A percentile compares a stretch with the other conserved stretches of the same genome.
These are phyloP conservation scores for Blastomyces emzantsi DNA, from an alignment of 2,329 filamentous ascomycete genomes.

Conservation along the genomic window DNA sequence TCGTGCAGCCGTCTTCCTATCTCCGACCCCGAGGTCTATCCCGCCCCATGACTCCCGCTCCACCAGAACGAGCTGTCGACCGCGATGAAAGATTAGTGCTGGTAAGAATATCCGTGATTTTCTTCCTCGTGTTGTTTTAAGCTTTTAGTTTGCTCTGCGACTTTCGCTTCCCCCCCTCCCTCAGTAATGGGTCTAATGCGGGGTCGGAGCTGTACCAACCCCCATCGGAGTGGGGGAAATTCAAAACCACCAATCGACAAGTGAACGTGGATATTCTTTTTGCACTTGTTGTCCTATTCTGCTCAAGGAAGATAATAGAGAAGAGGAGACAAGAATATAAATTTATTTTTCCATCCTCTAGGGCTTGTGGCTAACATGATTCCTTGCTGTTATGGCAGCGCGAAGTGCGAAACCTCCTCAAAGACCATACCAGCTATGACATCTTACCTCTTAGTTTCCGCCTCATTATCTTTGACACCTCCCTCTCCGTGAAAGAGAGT, in stretches of 20 bases:
- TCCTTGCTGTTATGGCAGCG: slow-evolving; percentile 45
- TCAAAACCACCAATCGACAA: background rate
- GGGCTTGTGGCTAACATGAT: slow-evolving; percentile 22
- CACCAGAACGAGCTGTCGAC: slow-evolving; percentile 40
- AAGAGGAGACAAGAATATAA: slow-evolving; percentile 1
- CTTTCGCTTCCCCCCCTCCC: background rate
- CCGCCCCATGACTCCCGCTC: slow-evolving; percentile 33
- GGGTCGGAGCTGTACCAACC: background rate
- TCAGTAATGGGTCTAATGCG: background rate
- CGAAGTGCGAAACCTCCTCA: slow-evolving; percentile 90
- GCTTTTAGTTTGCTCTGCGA: background rate
- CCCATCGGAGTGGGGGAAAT: background rate
- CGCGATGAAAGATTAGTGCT: slow-evolving; percentile 42
- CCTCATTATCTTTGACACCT: slow-evolving; percentile 90
- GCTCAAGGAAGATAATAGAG: background rate
- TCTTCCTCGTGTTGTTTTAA: slow-evolving; percentile 5
- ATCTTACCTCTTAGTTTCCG: slow-evolving; percentile 93
- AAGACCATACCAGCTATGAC: slow-evolving; percentile 93
- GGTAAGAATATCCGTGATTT: slow-evolving; percentile 28
- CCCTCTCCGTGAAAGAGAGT: slow-evolving; percentile 93
- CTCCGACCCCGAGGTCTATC: slow-evolving; percentile 34
- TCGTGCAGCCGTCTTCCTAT: slow-evolving; percentile 43
- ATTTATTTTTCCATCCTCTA: slow-evolving; percentile 9
- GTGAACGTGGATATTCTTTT: background rate
- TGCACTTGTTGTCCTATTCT: background rate